Base-by-base conservation (phyloP, 2,329 filamentous ascomycete species). In the Neobulgaria alba region DNA sequence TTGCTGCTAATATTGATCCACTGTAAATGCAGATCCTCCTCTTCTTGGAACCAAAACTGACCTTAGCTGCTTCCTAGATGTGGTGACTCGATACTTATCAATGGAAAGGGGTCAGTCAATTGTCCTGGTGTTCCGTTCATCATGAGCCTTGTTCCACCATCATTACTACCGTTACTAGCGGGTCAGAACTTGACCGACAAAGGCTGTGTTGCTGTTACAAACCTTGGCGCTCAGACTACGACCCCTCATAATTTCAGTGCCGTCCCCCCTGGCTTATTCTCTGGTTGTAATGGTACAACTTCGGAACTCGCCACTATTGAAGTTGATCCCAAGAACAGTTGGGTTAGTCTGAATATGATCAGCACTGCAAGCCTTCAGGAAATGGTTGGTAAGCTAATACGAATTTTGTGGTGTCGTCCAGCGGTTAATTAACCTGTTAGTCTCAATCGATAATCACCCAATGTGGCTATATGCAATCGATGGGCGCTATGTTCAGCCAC, bases 381-480 rank as follows among this genome's bases (percentile, higher is more conserved):
- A 32, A 26, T 48, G 19, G 55, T 57, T 34, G 33, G 39, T 42
- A 38, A 19, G 39, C 19, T 33, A 3, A 19, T n/a, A 12, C 10
- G 3, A 17, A 20, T 7, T 3, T 3, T 4, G 5, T n/a, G n/a
- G 5, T 10, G 4, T 7, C 2, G 7, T 10, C 16, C 33, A 10
- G 4, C 16, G 7, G 34, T 42, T 3, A 42, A n/a, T 2, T 5
- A 3, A n/a, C 32, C 15, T 31, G 7, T n/a, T 16, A 17, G 58
- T 67, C 18, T 63, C 61, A 3, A 64, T 69, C 20, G 66, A 69
- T 45, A 59, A 63, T 33, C 66, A 68, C 42, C 57, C 60, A 2
- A 58, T 69, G 57, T 65, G 57, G 41, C 51, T 69, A 5, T 69
- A 67, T 37, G 64, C 62, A 10, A 56, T 63, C 15, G 66, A 69